phyloP scores from a whole-genome alignment of 176 grass and related monocot species.

The Hordeum marinum region DNA sequence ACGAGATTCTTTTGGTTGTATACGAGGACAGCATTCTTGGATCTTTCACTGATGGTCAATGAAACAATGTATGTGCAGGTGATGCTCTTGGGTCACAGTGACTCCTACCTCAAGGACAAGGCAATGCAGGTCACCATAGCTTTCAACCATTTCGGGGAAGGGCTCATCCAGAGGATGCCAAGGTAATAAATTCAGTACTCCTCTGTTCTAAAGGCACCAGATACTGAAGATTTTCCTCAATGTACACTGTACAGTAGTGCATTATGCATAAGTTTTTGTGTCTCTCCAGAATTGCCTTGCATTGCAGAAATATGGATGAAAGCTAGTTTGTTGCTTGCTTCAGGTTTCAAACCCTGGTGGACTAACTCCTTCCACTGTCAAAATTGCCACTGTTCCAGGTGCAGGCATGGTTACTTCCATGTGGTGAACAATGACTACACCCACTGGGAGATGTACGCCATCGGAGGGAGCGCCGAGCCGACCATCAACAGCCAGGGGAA shows the following conservation, averaged over 20 bases:
- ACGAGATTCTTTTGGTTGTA: not conserved
- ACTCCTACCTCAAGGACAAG: conserved; percentile 80
- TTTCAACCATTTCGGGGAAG: conserved; percentile 89
- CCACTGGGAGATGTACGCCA: conserved; percentile 73
- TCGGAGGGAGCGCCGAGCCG: conserved; percentile 54
- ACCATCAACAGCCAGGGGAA: conserved; percentile 77
- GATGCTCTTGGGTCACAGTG: conserved; percentile 84
- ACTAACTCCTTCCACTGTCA: not conserved
- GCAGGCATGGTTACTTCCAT: conserved; percentile 68
- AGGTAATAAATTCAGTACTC: conserved; percentile 41
- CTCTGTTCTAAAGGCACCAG: not conserved
- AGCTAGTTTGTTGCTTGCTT: not conserved
- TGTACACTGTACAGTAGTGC: too few relatives aligned
- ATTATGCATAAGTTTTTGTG: too few relatives aligned
- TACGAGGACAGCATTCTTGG: not conserved
- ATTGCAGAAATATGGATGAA: not conserved
- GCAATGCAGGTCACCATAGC: conserved; percentile 89
- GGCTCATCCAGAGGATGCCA: conserved; percentile 74
- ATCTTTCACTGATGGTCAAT: conserved; percentile 13
- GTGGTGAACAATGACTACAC: conserved; percentile 77
- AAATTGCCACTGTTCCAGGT: conserved; percentile 26
- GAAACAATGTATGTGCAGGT: conserved; percentile 41
- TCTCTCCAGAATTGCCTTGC: not conserved
- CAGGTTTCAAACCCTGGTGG: not conserved
- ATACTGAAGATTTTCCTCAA: not conserved